Base-by-base conservation (phyloP, 192 early-diverging fungal species). In the Coemansia sp. region DNA sequence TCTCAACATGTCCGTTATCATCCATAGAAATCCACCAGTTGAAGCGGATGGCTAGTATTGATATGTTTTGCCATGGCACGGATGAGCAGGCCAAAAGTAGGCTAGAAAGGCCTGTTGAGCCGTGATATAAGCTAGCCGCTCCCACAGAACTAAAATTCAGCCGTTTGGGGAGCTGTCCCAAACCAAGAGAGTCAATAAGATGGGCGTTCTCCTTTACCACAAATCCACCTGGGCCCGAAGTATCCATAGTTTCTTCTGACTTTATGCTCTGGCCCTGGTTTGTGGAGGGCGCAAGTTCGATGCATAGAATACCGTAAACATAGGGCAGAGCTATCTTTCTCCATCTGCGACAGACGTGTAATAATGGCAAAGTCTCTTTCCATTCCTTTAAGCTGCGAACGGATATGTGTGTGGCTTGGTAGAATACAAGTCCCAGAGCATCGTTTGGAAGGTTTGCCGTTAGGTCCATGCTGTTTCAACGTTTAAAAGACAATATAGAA, bases 341-440 rank as follows among this genome's bases (percentile, higher is more conserved):
- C 48, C 48, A 51, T 51, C 48, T 51, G 13, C 48, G 48, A 6
- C 48, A 51, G 25, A 51, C 48, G 48, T 51, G 48, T 13, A 51
- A 51, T 23, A 51, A 51, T 26, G 23, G 3, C 21, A 51, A 13
- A 1, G 25, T 51, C 7, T 10, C 48, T 23, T 51, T 51, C 48
- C 48, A 51, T 26, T 51, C 48, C 25, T 51, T 51, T 26, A 51
- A 10, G 15, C 25, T 26, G 20, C 21, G 20, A 51, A 51, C 48
- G 8, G 48, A 51, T 3, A 1, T 23, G 26, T 51, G 48, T 2
- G 15, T 26, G 25, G 3, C 7, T 26, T 51, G 48, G 48, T 51
- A 26, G 6, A 51, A 51, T 51, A 51, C 48, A 51, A 51, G 48
- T 26, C 48, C 48, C 21, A 51, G 21, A 12, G 48, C 48, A 51